Conservation (phyloP, 192 early-diverging fungal genomes). For the Pecoramyces ruminantium region DNA sequence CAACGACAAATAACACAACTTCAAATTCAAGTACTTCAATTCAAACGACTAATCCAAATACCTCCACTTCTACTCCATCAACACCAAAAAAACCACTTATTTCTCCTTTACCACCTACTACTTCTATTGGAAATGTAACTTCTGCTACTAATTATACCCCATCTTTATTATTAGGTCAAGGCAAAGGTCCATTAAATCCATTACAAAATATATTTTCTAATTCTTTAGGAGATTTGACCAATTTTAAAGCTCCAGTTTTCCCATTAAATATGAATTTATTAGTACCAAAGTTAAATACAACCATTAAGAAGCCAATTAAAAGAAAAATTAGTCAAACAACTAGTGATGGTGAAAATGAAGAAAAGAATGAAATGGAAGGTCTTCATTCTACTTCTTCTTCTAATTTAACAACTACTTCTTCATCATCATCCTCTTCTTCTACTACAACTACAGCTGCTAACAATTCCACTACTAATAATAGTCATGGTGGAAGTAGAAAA, state of each 20-base stretch:
- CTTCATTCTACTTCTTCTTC: too few relatives aligned
- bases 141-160: not conserved
- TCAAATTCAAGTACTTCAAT: not conserved
- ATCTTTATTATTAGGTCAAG: not conserved
- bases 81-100: not conserved
- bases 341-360: not conserved
- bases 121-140: not conserved
- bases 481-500: conserved; percentile 1
- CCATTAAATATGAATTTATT: not conserved
- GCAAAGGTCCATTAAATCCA: not conserved
- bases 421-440: not conserved
- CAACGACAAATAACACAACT: too few relatives aligned
- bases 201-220: not conserved
- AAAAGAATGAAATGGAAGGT: not conserved
- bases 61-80: not conserved
- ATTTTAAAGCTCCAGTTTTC: not conserved
- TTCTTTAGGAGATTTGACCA: not conserved
- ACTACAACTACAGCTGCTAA: not conserved
- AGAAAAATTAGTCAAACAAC: not conserved
- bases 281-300: not conserved
- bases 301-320: not conserved
- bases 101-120: not conserved
- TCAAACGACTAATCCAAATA: too few relatives aligned
- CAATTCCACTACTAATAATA: conserved; percentile 13
- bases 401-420: too few relatives aligned